These are phyloP conservation scores for Aspergillus bridgeri DNA, from an alignment of 495 filamentous ascomycete genomes.

Conservation along the genomic window DNA sequence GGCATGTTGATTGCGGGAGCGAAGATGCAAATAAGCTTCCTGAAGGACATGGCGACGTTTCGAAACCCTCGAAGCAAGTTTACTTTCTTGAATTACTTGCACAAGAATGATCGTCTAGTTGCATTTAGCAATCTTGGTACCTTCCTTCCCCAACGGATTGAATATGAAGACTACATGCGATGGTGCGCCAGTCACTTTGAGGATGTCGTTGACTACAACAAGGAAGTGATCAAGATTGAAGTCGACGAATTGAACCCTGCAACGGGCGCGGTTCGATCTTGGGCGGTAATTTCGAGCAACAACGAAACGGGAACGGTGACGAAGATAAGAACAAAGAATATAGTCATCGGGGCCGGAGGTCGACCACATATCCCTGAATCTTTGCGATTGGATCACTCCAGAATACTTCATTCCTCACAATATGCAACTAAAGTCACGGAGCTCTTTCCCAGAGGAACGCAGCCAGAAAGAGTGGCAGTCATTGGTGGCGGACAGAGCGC, in stretches of 20 bases:
- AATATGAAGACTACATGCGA: slow-evolving; percentile 91
- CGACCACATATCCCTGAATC: no score
- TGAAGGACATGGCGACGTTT: slow-evolving; percentile 91
- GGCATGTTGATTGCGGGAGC: slow-evolving; percentile 92
- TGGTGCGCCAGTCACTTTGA: slow-evolving; percentile 86
- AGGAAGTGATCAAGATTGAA: slow-evolving; percentile 61
- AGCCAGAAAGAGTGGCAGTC: slow-evolving; percentile 72
- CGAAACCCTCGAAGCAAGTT: slow-evolving; percentile 85
- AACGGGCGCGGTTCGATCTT: slow-evolving; percentile 44
- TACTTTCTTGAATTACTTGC: slow-evolving; percentile 93
- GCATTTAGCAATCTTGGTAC: slow-evolving; percentile 87
- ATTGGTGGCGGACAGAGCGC: slow-evolving; percentile 88
- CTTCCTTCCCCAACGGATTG: slow-evolving; percentile 78
- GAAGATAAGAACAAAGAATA: no score
- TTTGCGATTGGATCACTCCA: no score
- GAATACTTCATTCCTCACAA: slow-evolving; percentile 82
- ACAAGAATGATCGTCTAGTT: slow-evolving; percentile 71
- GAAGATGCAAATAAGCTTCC: slow-evolving; percentile 95
- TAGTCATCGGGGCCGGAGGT: no score
- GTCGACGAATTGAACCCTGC: slow-evolving; percentile 34
- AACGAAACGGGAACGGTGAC: no score
- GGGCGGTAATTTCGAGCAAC: slow-evolving; percentile 54
- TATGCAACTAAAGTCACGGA: slow-evolving; percentile 63
- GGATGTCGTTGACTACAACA: slow-evolving; percentile 71
- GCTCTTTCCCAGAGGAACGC: slow-evolving; percentile 54